A percentile compares a stretch with the other conserved stretches of the same genome.
Evolutionary conservation across 805 yeast species (phyloP).

Genomic region (Candida xyloterini): DNA sequence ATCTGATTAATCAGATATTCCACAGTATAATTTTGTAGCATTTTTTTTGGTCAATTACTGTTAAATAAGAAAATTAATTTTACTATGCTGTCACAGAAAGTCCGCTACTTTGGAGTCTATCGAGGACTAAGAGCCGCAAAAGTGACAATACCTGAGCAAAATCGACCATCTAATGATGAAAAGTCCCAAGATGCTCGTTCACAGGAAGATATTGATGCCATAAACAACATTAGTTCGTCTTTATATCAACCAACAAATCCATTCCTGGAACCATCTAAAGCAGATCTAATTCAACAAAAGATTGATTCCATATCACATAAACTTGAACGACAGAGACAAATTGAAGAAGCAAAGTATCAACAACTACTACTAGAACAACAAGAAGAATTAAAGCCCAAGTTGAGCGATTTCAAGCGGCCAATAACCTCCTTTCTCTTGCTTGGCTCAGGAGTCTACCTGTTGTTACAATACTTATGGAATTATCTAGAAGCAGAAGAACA

Average conservation of each 20-base stretch:
- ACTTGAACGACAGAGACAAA: conserved; percentile 22
- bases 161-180: not conserved
- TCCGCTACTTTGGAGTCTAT: conserved; percentile 1
- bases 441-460: conserved; percentile 32
- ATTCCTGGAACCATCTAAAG: conserved; percentile 27
- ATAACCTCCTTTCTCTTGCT: conserved; percentile 31
- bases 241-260: conserved; percentile 32
- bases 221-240: conserved; percentile 19
- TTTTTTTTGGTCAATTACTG: no score
- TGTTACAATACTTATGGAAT: conserved; percentile 34
- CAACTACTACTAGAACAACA: conserved; percentile 17
- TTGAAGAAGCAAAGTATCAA: conserved; percentile 22
- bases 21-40: no score
- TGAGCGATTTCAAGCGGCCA: conserved; percentile 35
- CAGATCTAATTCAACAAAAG: conserved; percentile 29
- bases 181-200: not conserved
- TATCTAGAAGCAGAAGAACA: conserved; percentile 31
- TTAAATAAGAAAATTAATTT: not conserved
- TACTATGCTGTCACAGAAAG: not conserved
- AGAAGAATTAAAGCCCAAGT: conserved; percentile 26
- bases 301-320: conserved; percentile 25
- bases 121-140: not conserved
- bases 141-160: no score
- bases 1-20: no score
- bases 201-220: conserved; percentile 18